Percentiles rank a stretch among this genome's conserved stretches.
phyloP scores from a whole-genome alignment of 2,329 filamentous ascomycete genomes.

The Exophiala calicioides region DNA sequence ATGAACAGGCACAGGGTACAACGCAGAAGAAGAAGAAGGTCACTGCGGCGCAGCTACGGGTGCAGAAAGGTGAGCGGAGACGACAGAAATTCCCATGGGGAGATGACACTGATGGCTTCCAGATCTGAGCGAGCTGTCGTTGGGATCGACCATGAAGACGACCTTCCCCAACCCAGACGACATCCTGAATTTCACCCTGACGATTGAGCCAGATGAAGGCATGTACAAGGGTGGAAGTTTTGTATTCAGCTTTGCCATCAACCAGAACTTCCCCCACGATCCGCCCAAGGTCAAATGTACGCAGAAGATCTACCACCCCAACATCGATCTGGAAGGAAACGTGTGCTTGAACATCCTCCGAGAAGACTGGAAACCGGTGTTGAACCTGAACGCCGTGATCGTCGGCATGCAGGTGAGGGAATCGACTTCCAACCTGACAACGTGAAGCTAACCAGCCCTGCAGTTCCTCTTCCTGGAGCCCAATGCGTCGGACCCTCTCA shows the following conservation, averaged over 20 bases:
- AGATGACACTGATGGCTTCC: neutral
- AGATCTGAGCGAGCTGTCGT: constrained; percentile 52
- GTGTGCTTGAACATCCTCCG: constrained; percentile 96
- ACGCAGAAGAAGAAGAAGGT: constrained; percentile 97
- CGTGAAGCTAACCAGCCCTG: too few species aligned
- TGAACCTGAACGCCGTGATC: constrained; percentile 95
- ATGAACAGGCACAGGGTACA: constrained; percentile 85
- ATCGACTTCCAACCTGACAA: constrained; percentile 17
- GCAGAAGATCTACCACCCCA: constrained; percentile 98
- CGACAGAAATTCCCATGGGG: neutral
- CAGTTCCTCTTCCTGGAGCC: constrained; percentile 98
- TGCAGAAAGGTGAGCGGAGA: constrained; percentile 76
- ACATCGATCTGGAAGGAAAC: constrained; percentile 97
- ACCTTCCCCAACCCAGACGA: constrained; percentile 61
- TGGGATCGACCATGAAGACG: constrained; percentile 59
- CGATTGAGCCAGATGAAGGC: constrained; percentile 56
- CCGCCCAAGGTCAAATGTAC: constrained; percentile 95
- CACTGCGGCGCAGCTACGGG: constrained; percentile 88
- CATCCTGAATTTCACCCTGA: constrained; percentile 55
- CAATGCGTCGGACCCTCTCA: constrained; percentile 94
- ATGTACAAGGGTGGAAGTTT: constrained; percentile 88
- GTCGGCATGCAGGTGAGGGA: constrained; percentile 76
- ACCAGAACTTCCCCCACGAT: constrained; percentile 94
- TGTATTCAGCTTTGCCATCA: constrained; percentile 87
- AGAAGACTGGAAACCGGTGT: constrained; percentile 98